Conservation (phyloP, 2,329 filamentous ascomycete species). For the Aureobasidium sp. region DNA sequence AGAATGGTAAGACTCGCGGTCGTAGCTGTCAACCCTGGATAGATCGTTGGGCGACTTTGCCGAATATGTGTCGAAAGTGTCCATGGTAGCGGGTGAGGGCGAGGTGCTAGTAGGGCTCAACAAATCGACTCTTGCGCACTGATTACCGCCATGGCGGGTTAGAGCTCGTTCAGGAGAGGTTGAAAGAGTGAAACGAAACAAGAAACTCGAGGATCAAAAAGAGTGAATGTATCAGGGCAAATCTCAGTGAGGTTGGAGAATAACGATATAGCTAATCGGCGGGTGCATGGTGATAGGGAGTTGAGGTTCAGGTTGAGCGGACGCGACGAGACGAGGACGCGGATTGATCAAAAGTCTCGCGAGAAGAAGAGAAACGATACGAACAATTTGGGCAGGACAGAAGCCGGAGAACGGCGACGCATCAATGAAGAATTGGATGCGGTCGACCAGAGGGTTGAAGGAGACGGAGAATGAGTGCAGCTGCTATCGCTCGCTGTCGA, state of each 20-base stretch:
- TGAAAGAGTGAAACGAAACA: conserved; percentile 2
- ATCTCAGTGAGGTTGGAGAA: conserved; percentile 14
- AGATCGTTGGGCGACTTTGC: conserved; percentile 13
- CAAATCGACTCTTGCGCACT: conserved; percentile 4
- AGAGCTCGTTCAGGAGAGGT: conserved; percentile 4
- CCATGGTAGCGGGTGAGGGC: background rate
- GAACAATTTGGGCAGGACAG: conserved; percentile 17
- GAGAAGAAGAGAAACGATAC: conserved; percentile 17
- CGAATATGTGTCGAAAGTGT: conserved; percentile 7
- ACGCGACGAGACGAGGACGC: conserved; percentile 15
- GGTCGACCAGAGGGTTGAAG: conserved; percentile 5
- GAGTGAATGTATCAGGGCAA: conserved; percentile 15
- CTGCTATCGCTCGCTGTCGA: background rate
- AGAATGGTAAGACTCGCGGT: conserved; percentile 12
- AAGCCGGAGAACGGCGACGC: conserved; percentile 8
- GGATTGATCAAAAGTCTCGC: background rate
- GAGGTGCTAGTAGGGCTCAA: background rate
- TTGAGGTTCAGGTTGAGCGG: conserved; percentile 21
- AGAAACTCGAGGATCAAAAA: conserved; percentile 21
- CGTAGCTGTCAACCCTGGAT: conserved; percentile 12
- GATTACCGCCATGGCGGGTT: conserved; percentile 11
- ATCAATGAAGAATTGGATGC: conserved; percentile 8
- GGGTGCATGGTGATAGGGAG: conserved; percentile 22
- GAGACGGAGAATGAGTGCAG: background rate
- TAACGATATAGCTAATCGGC: conserved; percentile 12